Evolutionary conservation across 1,284 basidiomycete genomes (phyloP), one percentile per base, ranked within the genome.

Genomic region (Heterobasidion irregulare): DNA sequence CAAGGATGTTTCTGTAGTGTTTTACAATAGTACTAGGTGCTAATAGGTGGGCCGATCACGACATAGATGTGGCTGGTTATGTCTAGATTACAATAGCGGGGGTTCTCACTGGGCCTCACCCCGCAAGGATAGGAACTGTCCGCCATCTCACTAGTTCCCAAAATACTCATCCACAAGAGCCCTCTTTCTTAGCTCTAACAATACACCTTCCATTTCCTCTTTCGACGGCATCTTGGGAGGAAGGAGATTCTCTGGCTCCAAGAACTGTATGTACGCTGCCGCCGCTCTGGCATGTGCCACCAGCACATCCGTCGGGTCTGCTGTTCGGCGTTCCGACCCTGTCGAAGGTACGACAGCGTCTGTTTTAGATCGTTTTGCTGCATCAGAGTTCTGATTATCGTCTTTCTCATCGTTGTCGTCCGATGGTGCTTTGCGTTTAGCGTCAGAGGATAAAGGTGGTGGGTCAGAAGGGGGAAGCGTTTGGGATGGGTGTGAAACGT

Each of bases 101-200:
- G 19, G 19, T 26, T 26, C 19, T 26, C 19, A 26, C 19, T 26
- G 19, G 19, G 19, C 5, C 26, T 26, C 26, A 26, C 26, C 26
- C 26, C 6, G 6, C 26, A 26, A 26, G 26, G 26, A 26, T 26
- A 26, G 26, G 26, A 26, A 5, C 26, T 26, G 4, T 26, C 26
- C 26, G 26, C 26, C 26, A 26, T 26, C 26, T 13, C 34, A 44
- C 47, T 57, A 61, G 44, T 70, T 63, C 12, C 79, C 81, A 59
- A 82, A 79, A 67, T 89, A 89, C 72, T 96, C 92, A 60, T 92
- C 87, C 56, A 94, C 80, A 52, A 97, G 69, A 15, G 87, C 86
- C 68, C 84, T 78, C 74, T 97, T 97, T 66, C 90, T 77, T 61
- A 93, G 73, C 44, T 79, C 80, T 55, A 98, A 76, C 54, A 98